Evolutionary conservation across 2,329 filamentous ascomycete species (phyloP).

Genomic region (Niveomyces coronatus): DNA sequence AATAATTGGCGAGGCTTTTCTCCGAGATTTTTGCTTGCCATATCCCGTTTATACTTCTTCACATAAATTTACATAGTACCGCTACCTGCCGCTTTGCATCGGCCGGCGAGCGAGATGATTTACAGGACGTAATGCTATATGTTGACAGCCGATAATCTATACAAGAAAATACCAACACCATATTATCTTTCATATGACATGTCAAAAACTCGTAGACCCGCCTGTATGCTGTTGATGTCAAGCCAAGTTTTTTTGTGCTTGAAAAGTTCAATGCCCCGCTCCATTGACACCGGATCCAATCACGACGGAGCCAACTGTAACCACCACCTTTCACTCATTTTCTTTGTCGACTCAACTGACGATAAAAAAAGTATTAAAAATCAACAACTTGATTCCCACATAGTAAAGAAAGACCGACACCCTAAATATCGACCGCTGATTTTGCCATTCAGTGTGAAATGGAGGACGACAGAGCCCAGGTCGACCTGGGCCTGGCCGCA

Average conservation of each 20-base stretch:
- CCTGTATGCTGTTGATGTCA: too few species aligned
- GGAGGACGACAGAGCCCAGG: slow-evolving; percentile 65
- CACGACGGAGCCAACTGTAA: slow-evolving; percentile 10
- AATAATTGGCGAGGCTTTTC: not conserved
- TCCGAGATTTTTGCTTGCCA: not conserved
- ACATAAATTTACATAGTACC: not conserved
- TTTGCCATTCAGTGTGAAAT: slow-evolving; percentile 30
- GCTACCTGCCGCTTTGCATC: not conserved
- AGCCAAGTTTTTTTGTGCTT: too few species aligned
- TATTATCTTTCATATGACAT: too few species aligned
- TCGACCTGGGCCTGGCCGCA: slow-evolving; percentile 59
- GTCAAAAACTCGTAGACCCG: too few species aligned
- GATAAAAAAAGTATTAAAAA: not conserved
- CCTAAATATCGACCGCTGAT: not conserved
- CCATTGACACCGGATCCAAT: slow-evolving; percentile 6
- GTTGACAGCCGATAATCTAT: not conserved
- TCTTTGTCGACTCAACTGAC: not conserved
- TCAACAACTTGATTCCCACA: not conserved
- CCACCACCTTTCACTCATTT: slow-evolving; percentile 5
- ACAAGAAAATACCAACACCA: too few species aligned
- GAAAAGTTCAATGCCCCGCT: too few species aligned
- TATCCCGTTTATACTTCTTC: not conserved
- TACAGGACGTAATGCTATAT: not conserved
- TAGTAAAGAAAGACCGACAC: not conserved
- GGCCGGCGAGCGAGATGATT: not conserved